Percentiles rank a stretch among this genome's conserved stretches.
These are phyloP conservation scores for Umbelopsis sp. DNA, from an alignment of 192 early-diverging fungal species.

Conservation along the genomic window DNA sequence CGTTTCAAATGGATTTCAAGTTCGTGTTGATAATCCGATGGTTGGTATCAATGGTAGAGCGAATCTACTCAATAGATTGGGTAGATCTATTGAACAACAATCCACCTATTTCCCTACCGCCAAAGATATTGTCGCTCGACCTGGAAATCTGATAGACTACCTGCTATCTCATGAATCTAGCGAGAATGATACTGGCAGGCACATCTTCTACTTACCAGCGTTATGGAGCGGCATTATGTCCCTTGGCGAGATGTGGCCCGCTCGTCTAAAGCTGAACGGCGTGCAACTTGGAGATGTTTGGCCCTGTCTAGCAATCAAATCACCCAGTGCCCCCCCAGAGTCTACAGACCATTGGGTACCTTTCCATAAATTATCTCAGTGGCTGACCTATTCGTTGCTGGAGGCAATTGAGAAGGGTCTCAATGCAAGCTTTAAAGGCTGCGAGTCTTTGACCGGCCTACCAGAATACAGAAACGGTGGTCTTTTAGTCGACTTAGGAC, in stretches of 20 bases:
- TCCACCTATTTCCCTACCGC: slow-evolving; percentile 62
- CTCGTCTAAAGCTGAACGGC: slow-evolving; percentile 76
- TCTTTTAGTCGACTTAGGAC: slow-evolving; percentile 84
- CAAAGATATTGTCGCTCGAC: slow-evolving; percentile 56
- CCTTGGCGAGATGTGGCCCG: slow-evolving; percentile 83
- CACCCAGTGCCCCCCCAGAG: slow-evolving; percentile 18
- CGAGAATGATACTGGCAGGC: background rate
- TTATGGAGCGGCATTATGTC: slow-evolving; percentile 83
- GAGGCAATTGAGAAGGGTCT: slow-evolving; percentile 67
- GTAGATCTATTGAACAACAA: slow-evolving; percentile 51
- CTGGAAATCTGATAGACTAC: slow-evolving; percentile 82
- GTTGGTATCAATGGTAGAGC: slow-evolving; percentile 80
- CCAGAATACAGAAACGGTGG: slow-evolving; percentile 89
- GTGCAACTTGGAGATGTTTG: slow-evolving; percentile 89
- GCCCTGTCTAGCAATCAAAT: slow-evolving; percentile 65
- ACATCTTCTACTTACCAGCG: background rate
- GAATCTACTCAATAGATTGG: slow-evolving; percentile 68
- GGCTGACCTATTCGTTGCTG: slow-evolving; percentile 92
- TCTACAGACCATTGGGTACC: slow-evolving; percentile 60
- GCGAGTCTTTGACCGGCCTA: slow-evolving; percentile 80
- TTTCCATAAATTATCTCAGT: slow-evolving; percentile 95
- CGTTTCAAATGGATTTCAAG: slow-evolving; percentile 72
- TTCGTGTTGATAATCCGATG: slow-evolving; percentile 74
- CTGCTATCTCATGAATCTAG: slow-evolving; percentile 59
- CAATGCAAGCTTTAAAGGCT: slow-evolving; percentile 50